Evolutionary conservation across 352 stramenopile genomes (phyloP).

Genomic region (Phytopythium mirpurense): DNA sequence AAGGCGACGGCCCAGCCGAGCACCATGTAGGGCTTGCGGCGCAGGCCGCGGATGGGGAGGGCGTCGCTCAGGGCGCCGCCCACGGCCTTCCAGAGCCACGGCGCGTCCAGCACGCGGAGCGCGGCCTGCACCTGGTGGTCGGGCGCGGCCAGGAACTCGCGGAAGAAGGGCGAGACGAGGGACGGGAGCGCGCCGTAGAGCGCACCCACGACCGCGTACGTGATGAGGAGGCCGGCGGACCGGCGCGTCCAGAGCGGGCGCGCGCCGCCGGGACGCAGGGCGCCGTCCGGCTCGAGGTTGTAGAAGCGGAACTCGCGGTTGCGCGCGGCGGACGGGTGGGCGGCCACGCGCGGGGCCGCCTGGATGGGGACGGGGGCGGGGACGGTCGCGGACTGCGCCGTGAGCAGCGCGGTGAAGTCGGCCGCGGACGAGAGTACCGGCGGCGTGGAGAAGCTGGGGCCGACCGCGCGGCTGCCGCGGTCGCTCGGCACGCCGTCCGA

Average conservation of each 20-base stretch:
- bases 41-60: slow-evolving; percentile 49
- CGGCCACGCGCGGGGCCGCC: neutral
- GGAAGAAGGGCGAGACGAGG: slow-evolving; percentile 49
- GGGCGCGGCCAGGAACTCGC: slow-evolving; percentile 57
- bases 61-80: slow-evolving; percentile 60
- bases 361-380: neutral
- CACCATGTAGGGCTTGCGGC: slow-evolving; percentile 65
- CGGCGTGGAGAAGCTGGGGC: neutral
- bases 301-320: slow-evolving; percentile 48
- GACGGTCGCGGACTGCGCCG: neutral
- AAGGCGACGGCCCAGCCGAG: slow-evolving; percentile 47
- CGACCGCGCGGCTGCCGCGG: slow-evolving; percentile 6
- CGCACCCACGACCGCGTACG: slow-evolving; percentile 62
- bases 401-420: neutral
- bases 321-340: neutral
- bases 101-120: slow-evolving; percentile 42
- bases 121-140: slow-evolving; percentile 53
- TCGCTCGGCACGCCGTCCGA: slow-evolving; percentile 23
- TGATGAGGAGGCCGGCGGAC: slow-evolving; percentile 55
- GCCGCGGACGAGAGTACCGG: neutral
- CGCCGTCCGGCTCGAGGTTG: slow-evolving; percentile 55
- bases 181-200: slow-evolving; percentile 63
- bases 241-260: slow-evolving; percentile 37
- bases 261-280: slow-evolving; percentile 50
- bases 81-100: slow-evolving; percentile 66